These are phyloP conservation scores for Phytopythium aichiense DNA, from an alignment of 352 stramenopile genomes.

Conservation along the genomic window DNA sequence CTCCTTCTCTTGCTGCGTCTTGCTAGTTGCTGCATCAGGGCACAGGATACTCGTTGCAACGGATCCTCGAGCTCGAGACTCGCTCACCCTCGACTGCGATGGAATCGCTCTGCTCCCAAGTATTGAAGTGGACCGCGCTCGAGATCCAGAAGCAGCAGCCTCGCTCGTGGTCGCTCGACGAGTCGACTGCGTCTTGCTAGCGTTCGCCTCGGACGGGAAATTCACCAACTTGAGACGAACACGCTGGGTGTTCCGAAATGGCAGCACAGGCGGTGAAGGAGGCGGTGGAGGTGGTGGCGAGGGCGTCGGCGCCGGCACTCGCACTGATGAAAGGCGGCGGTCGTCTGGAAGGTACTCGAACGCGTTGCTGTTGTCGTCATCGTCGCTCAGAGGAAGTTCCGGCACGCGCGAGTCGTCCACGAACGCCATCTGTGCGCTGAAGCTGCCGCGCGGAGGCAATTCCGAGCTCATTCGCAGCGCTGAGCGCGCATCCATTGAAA, in stretches of 20 bases:
- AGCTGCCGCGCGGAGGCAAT: conserved; percentile 2
- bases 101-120: background rate
- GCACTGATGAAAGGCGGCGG: background rate
- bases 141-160: background rate
- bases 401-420: background rate
- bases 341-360: conserved; percentile 3
- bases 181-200: background rate
- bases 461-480: background rate
- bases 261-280: background rate
- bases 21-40: background rate
- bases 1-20: background rate
- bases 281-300: conserved; percentile 6
- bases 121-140: background rate
- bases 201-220: background rate
- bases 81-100: background rate
- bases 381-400: background rate
- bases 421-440: conserved; percentile 2
- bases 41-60: background rate
- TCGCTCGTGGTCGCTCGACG: background rate
- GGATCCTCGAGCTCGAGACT: background rate
- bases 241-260: conserved; percentile 1
- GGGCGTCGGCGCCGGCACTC: background rate
- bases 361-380: background rate
- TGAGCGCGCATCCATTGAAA: background rate
- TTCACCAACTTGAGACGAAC: conserved; percentile 3